A percentile compares a stretch with the other conserved stretches of the same genome.
phyloP scores from a whole-genome alignment of 768 basidiomycete genomes.

The Boletus rubroflammeus region DNA sequence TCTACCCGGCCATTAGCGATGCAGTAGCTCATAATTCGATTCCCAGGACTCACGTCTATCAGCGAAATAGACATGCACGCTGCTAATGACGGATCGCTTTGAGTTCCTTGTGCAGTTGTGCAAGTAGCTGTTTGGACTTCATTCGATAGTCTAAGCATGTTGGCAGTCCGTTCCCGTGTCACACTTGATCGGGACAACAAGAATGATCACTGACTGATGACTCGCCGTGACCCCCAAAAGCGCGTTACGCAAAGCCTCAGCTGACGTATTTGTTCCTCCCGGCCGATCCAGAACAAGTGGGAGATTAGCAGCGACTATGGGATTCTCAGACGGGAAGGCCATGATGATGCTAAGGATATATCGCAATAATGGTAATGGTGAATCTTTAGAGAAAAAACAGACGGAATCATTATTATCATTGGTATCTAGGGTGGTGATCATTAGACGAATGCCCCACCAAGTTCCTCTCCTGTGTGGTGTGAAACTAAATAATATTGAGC shows the following conservation, averaged over 20 bases:
- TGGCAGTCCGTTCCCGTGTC: conserved; percentile 18
- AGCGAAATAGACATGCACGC: conserved; percentile 30
- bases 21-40: conserved; percentile 4
- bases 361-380: conserved; percentile 43
- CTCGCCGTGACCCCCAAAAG: conserved; percentile 40
- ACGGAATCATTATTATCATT: conserved; percentile 37
- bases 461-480: conserved; percentile 44
- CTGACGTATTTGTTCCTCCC: conserved; percentile 34
- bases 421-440: conserved; percentile 50
- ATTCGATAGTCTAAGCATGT: conserved; percentile 37
- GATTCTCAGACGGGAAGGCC: conserved; percentile 43
- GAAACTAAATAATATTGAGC: conserved; percentile 18
- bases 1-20: conserved; percentile 31
- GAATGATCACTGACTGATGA: conserved; percentile 38
- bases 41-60: conserved; percentile 35
- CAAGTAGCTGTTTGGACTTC: conserved; percentile 34
- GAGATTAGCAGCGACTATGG: conserved; percentile 40
- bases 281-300: conserved; percentile 40
- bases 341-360: conserved; percentile 46
- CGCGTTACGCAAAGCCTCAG: conserved; percentile 39
- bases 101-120: conserved; percentile 27
- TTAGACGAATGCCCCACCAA: conserved; percentile 47
- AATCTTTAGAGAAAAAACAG: conserved; percentile 34
- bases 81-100: conserved; percentile 28
- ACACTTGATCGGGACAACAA: conserved; percentile 33